A percentile compares a stretch with the other conserved stretches of the same genome.
Evolutionary conservation across 2,329 filamentous ascomycete genomes (phyloP).

Genomic region (Alternaria sp.): DNA sequence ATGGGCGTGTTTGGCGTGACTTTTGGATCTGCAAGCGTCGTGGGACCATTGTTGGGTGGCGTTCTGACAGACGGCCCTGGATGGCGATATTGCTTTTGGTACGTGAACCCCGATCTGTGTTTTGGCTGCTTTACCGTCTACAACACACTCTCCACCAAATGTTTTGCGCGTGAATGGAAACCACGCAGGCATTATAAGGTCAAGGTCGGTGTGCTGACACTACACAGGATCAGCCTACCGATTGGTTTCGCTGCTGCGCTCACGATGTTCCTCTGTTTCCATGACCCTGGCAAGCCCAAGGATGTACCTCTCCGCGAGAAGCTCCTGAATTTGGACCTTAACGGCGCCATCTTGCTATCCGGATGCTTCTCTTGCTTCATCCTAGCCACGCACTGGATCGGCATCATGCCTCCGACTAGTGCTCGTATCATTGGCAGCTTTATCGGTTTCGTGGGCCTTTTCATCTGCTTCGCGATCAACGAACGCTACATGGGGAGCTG

Average conservation of each 20-base stretch:
- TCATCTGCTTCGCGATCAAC: slow-evolving; percentile 51
- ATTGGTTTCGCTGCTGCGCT: slow-evolving; percentile 48
- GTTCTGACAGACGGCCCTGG: slow-evolving; percentile 49
- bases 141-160: background rate
- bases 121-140: background rate
- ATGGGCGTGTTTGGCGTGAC: slow-evolving; percentile 44
- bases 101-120: slow-evolving; percentile 11
- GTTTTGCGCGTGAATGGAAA: background rate
- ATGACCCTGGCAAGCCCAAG: slow-evolving; percentile 16
- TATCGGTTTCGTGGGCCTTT: slow-evolving; percentile 54
- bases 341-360: slow-evolving; percentile 26
- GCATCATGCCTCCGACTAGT: slow-evolving; percentile 52
- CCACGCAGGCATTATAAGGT: background rate
- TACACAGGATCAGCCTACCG: slow-evolving; percentile 50
- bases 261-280: slow-evolving; percentile 33
- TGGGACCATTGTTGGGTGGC: slow-evolving; percentile 53
- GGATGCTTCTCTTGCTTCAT: slow-evolving; percentile 33
- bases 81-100: slow-evolving; percentile 51
- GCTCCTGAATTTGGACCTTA: slow-evolving; percentile 32
- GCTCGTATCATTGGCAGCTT: slow-evolving; percentile 56
- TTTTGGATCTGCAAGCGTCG: slow-evolving; percentile 48
- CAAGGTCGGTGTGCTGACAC: slow-evolving; percentile 5
- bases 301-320: slow-evolving; percentile 21
- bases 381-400: slow-evolving; percentile 37
- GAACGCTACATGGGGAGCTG: slow-evolving; percentile 34